Evolutionary conservation across 352 stramenopile genomes (phyloP), one percentile per base, ranked within the genome.

Genomic region (Globisporangium emineosum): DNA sequence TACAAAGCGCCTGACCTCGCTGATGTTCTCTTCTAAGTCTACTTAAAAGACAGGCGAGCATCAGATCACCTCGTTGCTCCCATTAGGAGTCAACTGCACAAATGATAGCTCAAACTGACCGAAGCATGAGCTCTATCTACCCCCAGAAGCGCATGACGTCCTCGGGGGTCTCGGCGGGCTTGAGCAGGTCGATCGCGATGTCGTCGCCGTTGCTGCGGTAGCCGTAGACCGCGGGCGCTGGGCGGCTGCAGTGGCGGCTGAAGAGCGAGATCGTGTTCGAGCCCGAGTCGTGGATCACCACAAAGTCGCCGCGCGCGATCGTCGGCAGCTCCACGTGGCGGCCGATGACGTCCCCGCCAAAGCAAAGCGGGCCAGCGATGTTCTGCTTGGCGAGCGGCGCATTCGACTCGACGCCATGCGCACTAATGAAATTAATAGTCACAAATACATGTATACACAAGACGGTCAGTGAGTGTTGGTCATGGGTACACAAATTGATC

Each of bases 361-460:
- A 98, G 65, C 93, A 98, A 27, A 98, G 69, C 1, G 93, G 93
- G 0, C 93, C 93, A 17, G 89, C 93, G 53, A 98, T 83, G 57
- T 97, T 93, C 47, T 94, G 85, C 23, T 72, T 52, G 32, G 57
- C 65, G 15, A 76, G 2, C 0, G 75, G 69, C 43, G 78, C 74
- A n/a, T 49, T 76, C 5, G 83, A 92, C 53, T 70, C 60, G 45
- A 73, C 42, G 10, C 83, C 83, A 62, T 65, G 59, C 49, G 76
- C 75, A 35, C 83, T 92, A 50, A n/a, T n/a, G n/a, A 29, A 56
- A 62, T 58, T 50, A 30, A 53, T 2, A 64, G 17, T 55, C 13
- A 61, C 2, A 67, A 40, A 45, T 0, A 59, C 53, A 50, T 62
- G 19, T 8, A 9, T 27, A 57, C 30, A 42, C 29, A 57, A 37